Evolutionary conservation across 805 yeast genomes (phyloP).

Genomic region (Saccharomycopsis capsularis): DNA sequence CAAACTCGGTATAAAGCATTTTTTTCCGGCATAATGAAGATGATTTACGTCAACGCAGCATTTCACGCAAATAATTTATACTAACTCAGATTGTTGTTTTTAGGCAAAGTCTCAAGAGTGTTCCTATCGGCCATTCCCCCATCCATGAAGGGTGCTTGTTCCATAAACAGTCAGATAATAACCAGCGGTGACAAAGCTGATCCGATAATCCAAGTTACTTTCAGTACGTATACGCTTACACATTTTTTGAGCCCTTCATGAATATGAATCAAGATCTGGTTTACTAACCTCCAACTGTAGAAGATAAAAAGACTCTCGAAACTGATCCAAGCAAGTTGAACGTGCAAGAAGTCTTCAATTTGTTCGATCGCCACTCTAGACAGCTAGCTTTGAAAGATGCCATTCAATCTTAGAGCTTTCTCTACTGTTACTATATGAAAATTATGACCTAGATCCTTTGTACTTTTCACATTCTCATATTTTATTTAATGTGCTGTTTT

Average conservation of each 20-base stretch:
- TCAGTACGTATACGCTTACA: conserved; percentile 37
- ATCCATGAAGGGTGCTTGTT: conserved; percentile 50
- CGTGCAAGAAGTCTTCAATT: conserved; percentile 55
- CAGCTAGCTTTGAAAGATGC: conserved; percentile 34
- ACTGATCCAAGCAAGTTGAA: conserved; percentile 55
- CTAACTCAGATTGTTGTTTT: background rate
- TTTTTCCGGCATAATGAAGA: background rate
- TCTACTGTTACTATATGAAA: no score
- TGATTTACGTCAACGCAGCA: no score
- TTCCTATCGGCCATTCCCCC: conserved; percentile 80
- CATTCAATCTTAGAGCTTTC: conserved; percentile 28
- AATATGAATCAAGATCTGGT: no score
- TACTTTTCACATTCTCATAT: no score
- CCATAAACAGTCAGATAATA: conserved; percentile 60
- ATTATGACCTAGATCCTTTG: no score
- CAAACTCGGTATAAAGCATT: background rate
- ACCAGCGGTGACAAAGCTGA: conserved; percentile 35
- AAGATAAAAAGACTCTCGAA: conserved; percentile 66
- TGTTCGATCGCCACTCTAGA: conserved; percentile 79
- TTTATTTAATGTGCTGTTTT: no score
- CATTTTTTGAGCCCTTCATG: background rate
- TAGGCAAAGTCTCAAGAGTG: conserved; percentile 71
- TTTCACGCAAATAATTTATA: no score
- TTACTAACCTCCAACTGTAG: no score
- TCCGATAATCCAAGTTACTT: conserved; percentile 69